Evolutionary conservation across 2,329 filamentous ascomycete genomes (phyloP).

Genomic region (Penicillium brevicompactum): DNA sequence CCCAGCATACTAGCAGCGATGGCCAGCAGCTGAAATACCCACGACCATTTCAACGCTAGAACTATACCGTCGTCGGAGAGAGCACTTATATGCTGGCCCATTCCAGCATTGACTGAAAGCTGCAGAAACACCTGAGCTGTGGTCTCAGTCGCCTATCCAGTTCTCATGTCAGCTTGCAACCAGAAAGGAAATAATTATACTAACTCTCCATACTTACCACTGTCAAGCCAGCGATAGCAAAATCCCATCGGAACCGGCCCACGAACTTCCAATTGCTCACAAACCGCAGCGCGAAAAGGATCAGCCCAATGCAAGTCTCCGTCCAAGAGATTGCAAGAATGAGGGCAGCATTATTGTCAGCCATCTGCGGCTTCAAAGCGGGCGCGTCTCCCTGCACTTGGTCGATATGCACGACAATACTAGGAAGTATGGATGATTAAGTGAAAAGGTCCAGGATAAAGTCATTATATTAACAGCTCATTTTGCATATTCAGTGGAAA

Average conservation of each 20-base stretch:
- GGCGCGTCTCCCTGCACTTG: background rate
- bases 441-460: background rate
- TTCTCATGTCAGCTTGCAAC: background rate
- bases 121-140: slow-evolving; percentile 20
- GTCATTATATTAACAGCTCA: background rate
- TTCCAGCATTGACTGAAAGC: slow-evolving; percentile 18
- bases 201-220: slow-evolving; percentile 11
- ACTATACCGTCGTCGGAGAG: slow-evolving; percentile 8
- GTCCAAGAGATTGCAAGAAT: slow-evolving; percentile 20
- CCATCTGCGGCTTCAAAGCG: slow-evolving; percentile 1
- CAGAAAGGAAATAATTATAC: background rate
- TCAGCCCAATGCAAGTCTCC: slow-evolving; percentile 18
- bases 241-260: slow-evolving; percentile 21
- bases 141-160: slow-evolving; percentile 1
- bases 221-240: slow-evolving; percentile 15
- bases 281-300: slow-evolving; percentile 18
- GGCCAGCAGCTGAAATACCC: slow-evolving; percentile 27
- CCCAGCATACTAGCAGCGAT: slow-evolving; percentile 22
- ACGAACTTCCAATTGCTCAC: slow-evolving; percentile 20
- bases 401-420: background rate
- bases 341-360: background rate
- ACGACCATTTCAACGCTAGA: slow-evolving; percentile 19
- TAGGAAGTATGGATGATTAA: background rate
- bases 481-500: background rate
- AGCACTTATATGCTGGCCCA: slow-evolving; percentile 18